Conservation (phyloP, 331 rosid species). For the Phaseolus coccineus region DNA sequence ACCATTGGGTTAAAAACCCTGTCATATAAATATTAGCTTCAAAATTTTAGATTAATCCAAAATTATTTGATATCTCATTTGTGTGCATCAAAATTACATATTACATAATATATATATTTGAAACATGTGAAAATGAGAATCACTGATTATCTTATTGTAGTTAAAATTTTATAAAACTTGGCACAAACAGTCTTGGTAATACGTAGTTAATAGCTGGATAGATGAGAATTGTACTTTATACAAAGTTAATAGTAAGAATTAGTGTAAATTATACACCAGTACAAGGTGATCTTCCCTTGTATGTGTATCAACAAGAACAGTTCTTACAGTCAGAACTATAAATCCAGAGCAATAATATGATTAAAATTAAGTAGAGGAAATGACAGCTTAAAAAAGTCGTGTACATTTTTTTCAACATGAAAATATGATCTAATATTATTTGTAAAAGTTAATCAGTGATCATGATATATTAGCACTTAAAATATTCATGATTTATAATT, state of each 20-base stretch:
- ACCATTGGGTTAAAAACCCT: background rate
- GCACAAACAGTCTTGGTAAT: background rate
- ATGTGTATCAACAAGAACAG: background rate
- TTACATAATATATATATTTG: background rate
- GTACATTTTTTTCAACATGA: background rate
- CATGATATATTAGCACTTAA: background rate
- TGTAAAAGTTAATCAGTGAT: background rate
- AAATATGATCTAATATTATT: background rate
- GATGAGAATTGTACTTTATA: background rate
- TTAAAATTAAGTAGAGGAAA: background rate
- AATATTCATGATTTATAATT: background rate
- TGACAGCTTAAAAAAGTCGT: background rate
- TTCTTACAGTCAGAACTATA: background rate
- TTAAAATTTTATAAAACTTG: background rate
- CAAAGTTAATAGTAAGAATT: background rate
- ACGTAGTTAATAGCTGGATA: background rate
- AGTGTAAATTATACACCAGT: background rate
- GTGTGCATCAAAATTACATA: background rate
- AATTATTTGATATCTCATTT: background rate
- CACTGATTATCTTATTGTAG: background rate
- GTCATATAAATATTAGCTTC: background rate
- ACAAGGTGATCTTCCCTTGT: too few species aligned
- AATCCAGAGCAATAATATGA: background rate
- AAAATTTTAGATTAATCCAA: background rate
- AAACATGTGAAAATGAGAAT: background rate